Percentiles rank a stretch among this genome's conserved stretches.
phyloP scores from a whole-genome alignment of 2,329 filamentous ascomycete genomes.

The Hymenotorrendiella dingleyae region DNA sequence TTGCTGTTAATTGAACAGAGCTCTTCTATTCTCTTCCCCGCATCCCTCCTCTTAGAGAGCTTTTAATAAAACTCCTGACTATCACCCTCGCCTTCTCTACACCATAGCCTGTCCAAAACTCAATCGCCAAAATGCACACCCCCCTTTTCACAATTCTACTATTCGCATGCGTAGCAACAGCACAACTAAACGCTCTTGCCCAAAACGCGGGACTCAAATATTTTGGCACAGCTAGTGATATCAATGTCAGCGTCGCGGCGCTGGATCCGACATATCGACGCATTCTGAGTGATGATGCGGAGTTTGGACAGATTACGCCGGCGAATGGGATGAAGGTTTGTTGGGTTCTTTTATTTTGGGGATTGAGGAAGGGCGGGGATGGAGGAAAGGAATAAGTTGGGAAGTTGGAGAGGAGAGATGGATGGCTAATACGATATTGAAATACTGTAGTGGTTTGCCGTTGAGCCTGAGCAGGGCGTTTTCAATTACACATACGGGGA shows the following conservation, averaged over 20 bases:
- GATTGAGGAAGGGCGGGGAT: not conserved
- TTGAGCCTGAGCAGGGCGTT: constrained; percentile 46
- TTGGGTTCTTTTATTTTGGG: not conserved
- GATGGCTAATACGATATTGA: too few species aligned
- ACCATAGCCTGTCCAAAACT: too few species aligned
- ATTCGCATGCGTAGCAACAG: not conserved
- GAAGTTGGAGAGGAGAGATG: too few species aligned
- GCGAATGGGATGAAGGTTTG: constrained; percentile 51
- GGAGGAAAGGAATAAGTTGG: not conserved
- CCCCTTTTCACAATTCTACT: not conserved
- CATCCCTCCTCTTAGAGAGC: too few species aligned
- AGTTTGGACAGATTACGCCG: constrained; percentile 61
- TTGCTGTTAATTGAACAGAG: too few species aligned
- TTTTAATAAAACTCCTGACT: too few species aligned
- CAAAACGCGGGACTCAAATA: constrained; percentile 48
- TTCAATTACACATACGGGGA: constrained; percentile 57
- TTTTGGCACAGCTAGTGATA: constrained; percentile 55
- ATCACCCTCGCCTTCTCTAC: too few species aligned
- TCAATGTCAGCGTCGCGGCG: constrained; percentile 36
- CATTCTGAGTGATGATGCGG: constrained; percentile 47
- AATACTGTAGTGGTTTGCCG: constrained; percentile 53
- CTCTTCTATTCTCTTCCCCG: too few species aligned
- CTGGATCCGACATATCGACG: constrained; percentile 48
- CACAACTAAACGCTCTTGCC: constrained; percentile 47
- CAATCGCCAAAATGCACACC: not conserved